phyloP scores from a whole-genome alignment of 805 yeast genomes.

The Suhomyces prunicola region DNA sequence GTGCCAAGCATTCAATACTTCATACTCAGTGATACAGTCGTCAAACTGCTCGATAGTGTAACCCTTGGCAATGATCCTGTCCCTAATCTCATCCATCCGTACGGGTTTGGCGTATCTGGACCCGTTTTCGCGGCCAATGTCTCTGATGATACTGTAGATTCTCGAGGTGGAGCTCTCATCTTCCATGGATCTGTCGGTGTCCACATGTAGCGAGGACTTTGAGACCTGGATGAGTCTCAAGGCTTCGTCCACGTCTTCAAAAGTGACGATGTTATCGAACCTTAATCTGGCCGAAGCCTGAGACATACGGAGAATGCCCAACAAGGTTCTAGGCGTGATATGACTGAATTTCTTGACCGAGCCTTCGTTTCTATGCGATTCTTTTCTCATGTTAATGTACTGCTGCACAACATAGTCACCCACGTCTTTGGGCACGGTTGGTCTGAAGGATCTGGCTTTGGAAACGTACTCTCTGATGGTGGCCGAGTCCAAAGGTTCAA shows the following conservation, averaged over 20 bases:
- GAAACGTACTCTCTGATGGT: conserved; percentile 86
- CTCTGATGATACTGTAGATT: conserved; percentile 68
- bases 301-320: conserved; percentile 87
- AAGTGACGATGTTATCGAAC: conserved; percentile 66
- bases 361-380: conserved; percentile 74
- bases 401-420: conserved; percentile 83
- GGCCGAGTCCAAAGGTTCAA: conserved; percentile 72
- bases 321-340: conserved; percentile 90
- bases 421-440: conserved; percentile 77
- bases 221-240: conserved; percentile 81
- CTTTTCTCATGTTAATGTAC: conserved; percentile 90
- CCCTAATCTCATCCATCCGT: conserved; percentile 50
- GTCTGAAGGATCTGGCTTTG: conserved; percentile 79
- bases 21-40: conserved; percentile 73
- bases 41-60: conserved; percentile 76
- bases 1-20: conserved; percentile 72
- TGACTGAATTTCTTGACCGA: conserved; percentile 80
- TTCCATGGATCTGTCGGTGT: conserved; percentile 45
- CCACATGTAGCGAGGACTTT: conserved; percentile 71
- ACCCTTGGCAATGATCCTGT: conserved; percentile 73
- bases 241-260: conserved; percentile 93
- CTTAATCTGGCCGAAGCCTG: conserved; percentile 93
- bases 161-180: conserved; percentile 67
- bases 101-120: conserved; percentile 25
- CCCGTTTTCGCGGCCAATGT: conserved; percentile 45